Conservation (phyloP, 2,329 filamentous ascomycete genomes). For the Monilinia fructicola region DNA sequence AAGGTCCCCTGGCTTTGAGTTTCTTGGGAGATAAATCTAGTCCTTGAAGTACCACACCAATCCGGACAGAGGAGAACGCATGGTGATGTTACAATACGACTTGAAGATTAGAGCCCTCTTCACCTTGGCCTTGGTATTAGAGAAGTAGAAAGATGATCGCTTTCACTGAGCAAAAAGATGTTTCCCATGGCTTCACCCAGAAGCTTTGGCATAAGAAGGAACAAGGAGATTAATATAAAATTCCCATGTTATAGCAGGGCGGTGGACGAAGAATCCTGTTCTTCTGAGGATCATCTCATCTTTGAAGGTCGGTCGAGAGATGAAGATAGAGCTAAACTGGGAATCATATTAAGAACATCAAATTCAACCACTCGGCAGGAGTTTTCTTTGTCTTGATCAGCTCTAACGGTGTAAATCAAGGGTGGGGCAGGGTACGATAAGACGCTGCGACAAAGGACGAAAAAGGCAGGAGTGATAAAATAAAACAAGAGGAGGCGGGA, state of each 20-base stretch:
- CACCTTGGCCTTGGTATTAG: no score
- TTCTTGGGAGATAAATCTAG: background rate
- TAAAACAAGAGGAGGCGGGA: background rate
- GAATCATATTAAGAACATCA: background rate
- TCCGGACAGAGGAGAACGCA: no score
- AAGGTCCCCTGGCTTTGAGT: background rate
- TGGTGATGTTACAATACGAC: background rate
- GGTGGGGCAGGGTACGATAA: background rate
- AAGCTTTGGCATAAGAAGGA: background rate
- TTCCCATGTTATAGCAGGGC: background rate
- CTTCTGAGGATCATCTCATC: background rate
- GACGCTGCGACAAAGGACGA: background rate
- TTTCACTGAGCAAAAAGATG: background rate
- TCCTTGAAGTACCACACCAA: background rate
- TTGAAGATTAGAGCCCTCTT: background rate
- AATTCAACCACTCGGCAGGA: background rate
- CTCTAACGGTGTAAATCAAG: background rate
- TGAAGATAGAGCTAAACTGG: background rate
- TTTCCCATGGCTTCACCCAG: background rate
- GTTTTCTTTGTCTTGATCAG: background rate
- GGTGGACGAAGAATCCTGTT: background rate
- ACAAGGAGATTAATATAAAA: background rate
- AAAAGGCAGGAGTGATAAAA: constrained; percentile 3
- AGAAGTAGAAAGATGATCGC: no score
- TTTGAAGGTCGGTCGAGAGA: background rate